Percentiles rank a stretch among this genome's conserved stretches.
Evolutionary conservation across 2,329 filamentous ascomycete genomes (phyloP).

Genomic region (Metarhizium robertsii): DNA sequence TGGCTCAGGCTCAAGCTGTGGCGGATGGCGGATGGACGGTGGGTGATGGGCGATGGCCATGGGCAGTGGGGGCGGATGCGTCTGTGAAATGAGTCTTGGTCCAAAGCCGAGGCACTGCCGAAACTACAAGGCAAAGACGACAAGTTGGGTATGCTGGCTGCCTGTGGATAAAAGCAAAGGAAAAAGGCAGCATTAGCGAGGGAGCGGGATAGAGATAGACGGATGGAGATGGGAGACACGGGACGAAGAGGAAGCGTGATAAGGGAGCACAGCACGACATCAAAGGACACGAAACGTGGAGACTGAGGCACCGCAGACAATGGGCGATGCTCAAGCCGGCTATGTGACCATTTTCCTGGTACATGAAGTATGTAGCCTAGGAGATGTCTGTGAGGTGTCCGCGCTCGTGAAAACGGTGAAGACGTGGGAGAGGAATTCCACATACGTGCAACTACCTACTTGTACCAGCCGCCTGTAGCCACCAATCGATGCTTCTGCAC

Average conservation of each 20-base stretch:
- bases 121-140: not conserved
- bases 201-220: not conserved
- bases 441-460: too few relatives aligned
- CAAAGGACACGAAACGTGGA: not conserved
- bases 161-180: not conserved
- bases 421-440: too few relatives aligned
- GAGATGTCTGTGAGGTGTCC: too few relatives aligned
- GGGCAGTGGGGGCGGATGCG: not conserved
- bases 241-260: not conserved
- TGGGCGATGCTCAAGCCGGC: not conserved
- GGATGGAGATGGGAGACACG: too few relatives aligned
- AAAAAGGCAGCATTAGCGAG: not conserved
- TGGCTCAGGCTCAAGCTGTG: not conserved
- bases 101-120: not conserved
- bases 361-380: too few relatives aligned
- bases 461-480: too few relatives aligned
- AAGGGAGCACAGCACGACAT: not conserved
- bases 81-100: not conserved
- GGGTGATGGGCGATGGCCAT: not conserved
- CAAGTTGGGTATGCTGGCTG: not conserved
- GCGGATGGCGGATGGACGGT: not conserved
- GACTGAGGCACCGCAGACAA: not conserved
- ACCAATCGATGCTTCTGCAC: too few relatives aligned
- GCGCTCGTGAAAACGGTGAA: too few relatives aligned
- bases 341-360: too few relatives aligned